Evolutionary conservation across 2,329 filamentous ascomycete genomes (phyloP), one percentile per base, ranked within the genome.

Genomic region (Penicillium sp.): DNA sequence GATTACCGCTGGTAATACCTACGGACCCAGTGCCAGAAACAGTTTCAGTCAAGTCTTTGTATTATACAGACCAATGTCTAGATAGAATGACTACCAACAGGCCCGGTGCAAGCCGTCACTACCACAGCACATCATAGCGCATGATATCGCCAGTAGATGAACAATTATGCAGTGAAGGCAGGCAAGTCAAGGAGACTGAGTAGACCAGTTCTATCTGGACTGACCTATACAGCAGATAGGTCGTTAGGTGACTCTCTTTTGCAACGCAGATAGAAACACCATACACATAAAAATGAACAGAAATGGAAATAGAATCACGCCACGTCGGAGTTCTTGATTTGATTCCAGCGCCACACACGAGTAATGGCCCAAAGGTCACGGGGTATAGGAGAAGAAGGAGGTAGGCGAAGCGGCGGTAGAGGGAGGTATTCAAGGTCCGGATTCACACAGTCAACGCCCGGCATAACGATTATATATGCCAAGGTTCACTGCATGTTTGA

Each of bases 141-240:
- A 28, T 41, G 14, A 36, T 18, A 49, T 52, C 49, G 52, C 41
- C 29, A 42, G 35, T 39, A 30, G 40, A 44, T 2, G 9, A 47
- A 30, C 38, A 34, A 19, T 28, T 19, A 6, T n/a, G 25, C 11
- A 25, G 6, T 25, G 0, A 13, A 36, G 34, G 33, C 34, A 46
- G 31, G 35, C 28, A 30, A 39, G 19, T 16, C 9, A 38, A 39
- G 16, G 35, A 34, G 7, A 45, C 28, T 41, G 10, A 37, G 19
- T 14, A 16, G 48, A 14, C 4, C 11, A 41, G n/a, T 25, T 37
- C 50, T 45, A 53, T 19, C 44, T 36, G 44, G 38, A 48, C 38
- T 39, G 45, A 61, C 61, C 64, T 60, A 65, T 61, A 53, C 65
- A 58, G 64, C 66, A 60, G 64, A 68, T 64, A 67, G 65, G 63